Percentiles rank a stretch among this genome's conserved stretches.
phyloP scores from a whole-genome alignment of 495 filamentous ascomycete genomes.

The Hyphodiscus hymeniophilus region DNA sequence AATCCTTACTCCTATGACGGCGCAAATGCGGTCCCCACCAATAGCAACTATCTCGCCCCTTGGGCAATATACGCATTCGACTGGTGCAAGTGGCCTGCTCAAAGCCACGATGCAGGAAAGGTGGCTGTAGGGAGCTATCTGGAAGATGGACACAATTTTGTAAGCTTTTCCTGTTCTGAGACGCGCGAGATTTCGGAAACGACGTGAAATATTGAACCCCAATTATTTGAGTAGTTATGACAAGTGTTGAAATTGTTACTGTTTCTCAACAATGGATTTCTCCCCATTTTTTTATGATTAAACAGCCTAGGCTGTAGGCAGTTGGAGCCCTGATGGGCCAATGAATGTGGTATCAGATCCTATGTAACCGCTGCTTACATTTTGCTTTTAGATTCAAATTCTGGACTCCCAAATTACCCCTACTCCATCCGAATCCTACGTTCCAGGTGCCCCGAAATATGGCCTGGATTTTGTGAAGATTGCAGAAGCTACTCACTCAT shows the following conservation, averaged over 20 bases:
- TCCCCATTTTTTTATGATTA: too few species aligned
- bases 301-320: too few species aligned
- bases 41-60: conserved; percentile 84
- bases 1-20: conserved; percentile 42
- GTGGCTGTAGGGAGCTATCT: conserved; percentile 92
- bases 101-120: conserved; percentile 73
- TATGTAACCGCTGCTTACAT: background rate
- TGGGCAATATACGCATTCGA: conserved; percentile 96
- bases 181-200: too few species aligned
- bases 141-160: conserved; percentile 97
- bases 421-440: conserved; percentile 64
- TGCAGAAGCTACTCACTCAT: conserved; percentile 97
- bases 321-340: too few species aligned
- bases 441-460: conserved; percentile 59
- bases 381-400: conserved; percentile 76
- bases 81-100: conserved; percentile 98
- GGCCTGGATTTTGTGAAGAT: conserved; percentile 86
- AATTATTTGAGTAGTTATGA: too few species aligned
- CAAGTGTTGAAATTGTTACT: too few species aligned
- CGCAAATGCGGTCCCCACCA: conserved; percentile 39
- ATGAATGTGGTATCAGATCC: background rate
- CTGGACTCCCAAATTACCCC: conserved; percentile 72
- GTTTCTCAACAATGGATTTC: too few species aligned
- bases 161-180: conserved; percentile 40
- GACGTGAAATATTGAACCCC: background rate